Percentiles rank a stretch among this genome's conserved stretches.
Evolutionary conservation across 1,284 basidiomycete genomes (phyloP).

Genomic region (Cryptococcus amylolentus): DNA sequence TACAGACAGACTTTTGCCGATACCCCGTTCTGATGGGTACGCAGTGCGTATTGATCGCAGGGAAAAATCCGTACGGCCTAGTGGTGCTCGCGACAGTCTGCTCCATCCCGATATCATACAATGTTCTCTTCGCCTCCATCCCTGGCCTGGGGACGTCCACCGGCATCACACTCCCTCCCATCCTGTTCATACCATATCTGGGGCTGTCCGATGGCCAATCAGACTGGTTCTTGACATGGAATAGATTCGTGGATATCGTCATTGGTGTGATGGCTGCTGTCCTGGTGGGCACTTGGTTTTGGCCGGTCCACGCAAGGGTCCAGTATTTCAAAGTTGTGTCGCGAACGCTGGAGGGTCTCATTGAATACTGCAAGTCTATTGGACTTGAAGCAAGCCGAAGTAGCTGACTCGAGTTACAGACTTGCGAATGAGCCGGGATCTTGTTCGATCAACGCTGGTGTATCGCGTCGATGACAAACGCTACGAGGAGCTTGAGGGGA

Average conservation of each 20-base stretch:
- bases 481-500: constrained; percentile 32
- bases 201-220: constrained; percentile 22
- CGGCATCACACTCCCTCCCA: constrained; percentile 48
- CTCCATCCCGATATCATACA: constrained; percentile 47
- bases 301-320: constrained; percentile 49
- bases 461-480: constrained; percentile 38
- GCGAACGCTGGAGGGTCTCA: constrained; percentile 39
- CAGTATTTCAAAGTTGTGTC: constrained; percentile 46
- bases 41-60: constrained; percentile 46
- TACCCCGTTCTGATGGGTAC: not conserved
- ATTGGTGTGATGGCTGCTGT: constrained; percentile 49
- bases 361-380: constrained; percentile 41
- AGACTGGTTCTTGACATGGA: constrained; percentile 37
- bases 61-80: constrained; percentile 49
- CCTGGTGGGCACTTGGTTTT: constrained; percentile 41
- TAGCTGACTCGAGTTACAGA: constrained; percentile 17
- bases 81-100: constrained; percentile 46
- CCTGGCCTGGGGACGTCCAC: constrained; percentile 48
- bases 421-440: constrained; percentile 44
- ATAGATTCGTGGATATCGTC: constrained; percentile 43
- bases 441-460: constrained; percentile 40
- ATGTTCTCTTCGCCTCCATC: constrained; percentile 39
- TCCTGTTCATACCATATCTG: constrained; percentile 51
- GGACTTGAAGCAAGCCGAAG: not conserved
- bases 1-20: not conserved